Evolutionary conservation across 345 rosid species (phyloP).

Genomic region (Salix viminalis): DNA sequence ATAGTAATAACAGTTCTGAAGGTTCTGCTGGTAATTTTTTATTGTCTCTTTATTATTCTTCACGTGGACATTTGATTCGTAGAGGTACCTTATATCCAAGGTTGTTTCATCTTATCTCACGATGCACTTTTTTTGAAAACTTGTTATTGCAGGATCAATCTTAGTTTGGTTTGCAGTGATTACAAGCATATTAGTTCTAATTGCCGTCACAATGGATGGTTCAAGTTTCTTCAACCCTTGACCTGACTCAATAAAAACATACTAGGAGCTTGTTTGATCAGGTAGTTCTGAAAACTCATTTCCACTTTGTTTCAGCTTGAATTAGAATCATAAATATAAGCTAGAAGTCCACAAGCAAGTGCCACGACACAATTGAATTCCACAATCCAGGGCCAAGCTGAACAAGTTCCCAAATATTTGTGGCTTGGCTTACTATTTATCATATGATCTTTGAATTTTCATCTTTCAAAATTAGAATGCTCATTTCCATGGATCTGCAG

Average conservation of each 20-base stretch:
- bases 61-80: not conserved
- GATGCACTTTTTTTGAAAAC: constrained; percentile 8
- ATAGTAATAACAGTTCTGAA: constrained; percentile 34
- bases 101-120: constrained; percentile 7
- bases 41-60: not conserved
- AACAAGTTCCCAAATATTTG: not conserved
- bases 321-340: not conserved
- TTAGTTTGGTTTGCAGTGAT: constrained; percentile 69
- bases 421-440: not conserved
- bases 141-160: constrained; percentile 56
- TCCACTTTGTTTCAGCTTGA: not conserved
- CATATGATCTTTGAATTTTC: not conserved
- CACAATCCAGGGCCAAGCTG: not conserved
- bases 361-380: not conserved
- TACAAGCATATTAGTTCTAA: constrained; percentile 61
- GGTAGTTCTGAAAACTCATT: not conserved
- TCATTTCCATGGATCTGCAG: not conserved
- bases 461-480: not conserved
- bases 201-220: constrained; percentile 65
- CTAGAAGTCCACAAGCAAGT: not conserved
- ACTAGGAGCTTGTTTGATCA: constrained; percentile 7
- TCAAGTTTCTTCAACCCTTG: constrained; percentile 90
- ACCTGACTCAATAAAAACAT: constrained; percentile 21
- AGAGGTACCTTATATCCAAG: not conserved
- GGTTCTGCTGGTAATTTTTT: constrained; percentile 30